phyloP scores from a whole-genome alignment of 2,329 filamentous ascomycete species.

The Phyllosticta paracitricarpa region DNA sequence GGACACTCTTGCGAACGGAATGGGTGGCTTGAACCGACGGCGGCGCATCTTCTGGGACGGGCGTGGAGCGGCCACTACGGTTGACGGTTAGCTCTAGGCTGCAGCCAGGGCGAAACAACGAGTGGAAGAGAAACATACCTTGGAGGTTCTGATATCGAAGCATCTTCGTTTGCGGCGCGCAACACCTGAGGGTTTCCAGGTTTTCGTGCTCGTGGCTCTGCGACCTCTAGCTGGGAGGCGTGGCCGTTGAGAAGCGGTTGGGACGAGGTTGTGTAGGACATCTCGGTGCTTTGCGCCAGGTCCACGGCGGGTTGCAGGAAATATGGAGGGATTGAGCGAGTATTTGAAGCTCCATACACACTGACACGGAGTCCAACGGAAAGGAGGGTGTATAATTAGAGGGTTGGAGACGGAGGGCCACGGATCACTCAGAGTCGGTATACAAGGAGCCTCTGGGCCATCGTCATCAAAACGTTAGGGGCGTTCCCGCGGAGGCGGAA shows the following conservation, averaged over 20 bases:
- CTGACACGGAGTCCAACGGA: not conserved
- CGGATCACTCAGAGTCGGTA: not conserved
- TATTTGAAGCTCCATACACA: not conserved
- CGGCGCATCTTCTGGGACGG: constrained; percentile 80
- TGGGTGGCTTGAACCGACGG: constrained; percentile 83
- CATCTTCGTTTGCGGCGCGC: constrained; percentile 25
- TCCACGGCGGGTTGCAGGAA: not conserved
- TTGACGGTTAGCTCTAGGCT: constrained; percentile 2
- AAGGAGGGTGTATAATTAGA: not conserved
- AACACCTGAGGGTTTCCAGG: constrained; percentile 25
- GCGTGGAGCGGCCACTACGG: constrained; percentile 68
- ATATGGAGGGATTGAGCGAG: not conserved
- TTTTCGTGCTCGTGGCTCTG: constrained; percentile 27
- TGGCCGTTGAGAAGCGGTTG: constrained; percentile 15
- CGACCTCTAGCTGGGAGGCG: constrained; percentile 14
- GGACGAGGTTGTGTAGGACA: constrained; percentile 5
- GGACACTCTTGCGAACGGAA: constrained; percentile 70
- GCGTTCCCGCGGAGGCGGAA: not conserved
- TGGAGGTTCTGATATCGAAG: constrained; percentile 24
- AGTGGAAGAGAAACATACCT: constrained; percentile 15
- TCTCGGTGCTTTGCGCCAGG: not conserved
- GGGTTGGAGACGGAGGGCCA: not conserved
- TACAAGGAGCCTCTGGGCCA: not conserved
- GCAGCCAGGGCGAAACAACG: not conserved
- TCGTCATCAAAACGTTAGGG: constrained; percentile 3